Base-by-base conservation (phyloP, 768 basidiomycete species). In the Russula abietina region DNA sequence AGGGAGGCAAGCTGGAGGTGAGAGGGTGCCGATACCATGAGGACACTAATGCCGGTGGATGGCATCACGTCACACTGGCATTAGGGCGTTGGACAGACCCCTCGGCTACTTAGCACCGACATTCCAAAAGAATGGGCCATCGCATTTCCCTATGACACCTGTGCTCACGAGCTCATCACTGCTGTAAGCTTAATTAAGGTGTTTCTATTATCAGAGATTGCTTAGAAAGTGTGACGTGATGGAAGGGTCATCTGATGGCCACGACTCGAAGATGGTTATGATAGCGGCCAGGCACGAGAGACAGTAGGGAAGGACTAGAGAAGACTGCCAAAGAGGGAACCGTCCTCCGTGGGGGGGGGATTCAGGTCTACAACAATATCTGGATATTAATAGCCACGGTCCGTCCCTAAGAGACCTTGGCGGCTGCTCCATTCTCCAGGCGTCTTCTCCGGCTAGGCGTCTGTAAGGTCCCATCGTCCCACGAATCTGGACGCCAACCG, bases 381-480 rank as follows among this genome's bases (percentile, higher is more conserved):
- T 61, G 28, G 49, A 45, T 53, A 58, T 53, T 55, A 41, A 56
- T 57, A 41, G 52, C 28, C 19, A 52, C 30, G 55, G 16, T 53
- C 61, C 53, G 36, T 26, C 28, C 61, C 55, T 64, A 66, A 12
- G 41, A 51, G 26, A 67, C 45, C 48, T 68, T 68, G 22, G 65
- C 65, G 8, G 39, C 65, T 33, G 49, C 53, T 33, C 67, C 67
- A 54, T 60, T 65, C 56, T 66, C 67, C 28, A 68, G 43, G 32
- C 67, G 67, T 24, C 67, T 51, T 55, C 67, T 58, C 53, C 67
- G 61, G 43, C 66, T 70, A 8, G 68, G 68, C 38, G 67, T 67
- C 59, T 69, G 67, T 17, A 60, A 48, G 32, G 62, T 70, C 54
- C 69, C 70, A 54, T 74, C 73, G 39, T 48, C 55, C 59, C 69